A percentile compares a stretch with the other conserved stretches of the same genome.
Evolutionary conservation across 441 rosid species (phyloP).

Genomic region (Manihot esculenta): DNA sequence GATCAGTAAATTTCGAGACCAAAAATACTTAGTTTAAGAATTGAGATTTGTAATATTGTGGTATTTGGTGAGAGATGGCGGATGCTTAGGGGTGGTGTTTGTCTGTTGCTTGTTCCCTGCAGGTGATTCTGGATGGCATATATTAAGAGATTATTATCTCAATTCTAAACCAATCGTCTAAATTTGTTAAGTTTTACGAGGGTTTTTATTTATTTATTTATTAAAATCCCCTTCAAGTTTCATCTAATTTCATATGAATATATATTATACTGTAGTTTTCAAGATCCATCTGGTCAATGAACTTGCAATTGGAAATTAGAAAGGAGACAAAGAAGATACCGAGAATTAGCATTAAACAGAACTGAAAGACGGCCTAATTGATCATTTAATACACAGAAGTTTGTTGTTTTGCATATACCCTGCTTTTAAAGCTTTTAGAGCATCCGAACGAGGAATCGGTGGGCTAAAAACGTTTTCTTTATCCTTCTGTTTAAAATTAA

Average conservation of each 20-base stretch:
- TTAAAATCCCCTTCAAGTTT: no score
- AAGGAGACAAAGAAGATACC: background rate
- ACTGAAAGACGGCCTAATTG: background rate
- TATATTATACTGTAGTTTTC: no score
- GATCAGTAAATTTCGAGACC: background rate
- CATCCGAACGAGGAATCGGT: background rate
- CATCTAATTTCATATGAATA: no score
- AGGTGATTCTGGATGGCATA: conserved; percentile 8
- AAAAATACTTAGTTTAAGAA: conserved; percentile 2
- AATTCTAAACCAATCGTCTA: background rate
- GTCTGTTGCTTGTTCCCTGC: conserved; percentile 36
- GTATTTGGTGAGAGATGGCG: conserved; percentile 17
- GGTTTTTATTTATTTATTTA: no score
- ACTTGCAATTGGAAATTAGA: background rate
- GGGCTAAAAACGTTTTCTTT: background rate
- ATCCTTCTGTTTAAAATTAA: no score
- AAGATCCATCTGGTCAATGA: background rate
- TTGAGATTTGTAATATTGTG: conserved; percentile 10
- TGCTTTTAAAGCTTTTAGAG: background rate
- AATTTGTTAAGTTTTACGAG: no score
- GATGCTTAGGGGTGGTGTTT: conserved; percentile 1
- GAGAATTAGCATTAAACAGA: background rate
- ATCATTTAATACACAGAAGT: background rate
- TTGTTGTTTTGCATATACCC: background rate
- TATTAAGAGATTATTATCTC: background rate